These are phyloP conservation scores for Zalerion maritima DNA, from an alignment of 495 filamentous ascomycete species.

Conservation along the genomic window DNA sequence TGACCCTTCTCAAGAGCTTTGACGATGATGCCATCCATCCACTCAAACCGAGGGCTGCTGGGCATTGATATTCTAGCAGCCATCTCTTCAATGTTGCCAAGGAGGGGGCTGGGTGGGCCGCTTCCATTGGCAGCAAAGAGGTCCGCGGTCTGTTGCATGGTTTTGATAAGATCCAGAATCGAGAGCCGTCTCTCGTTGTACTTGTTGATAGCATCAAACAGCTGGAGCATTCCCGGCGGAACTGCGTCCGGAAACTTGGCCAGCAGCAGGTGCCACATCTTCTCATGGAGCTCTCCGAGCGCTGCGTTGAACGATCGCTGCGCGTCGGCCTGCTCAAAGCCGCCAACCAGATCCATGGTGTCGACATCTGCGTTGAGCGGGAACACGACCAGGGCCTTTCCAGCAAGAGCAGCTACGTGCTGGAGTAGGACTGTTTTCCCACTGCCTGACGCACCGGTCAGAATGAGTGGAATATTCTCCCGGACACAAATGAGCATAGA, in stretches of 20 bases:
- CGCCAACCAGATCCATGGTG: slow-evolving; percentile 90
- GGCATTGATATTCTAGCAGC: slow-evolving; percentile 15
- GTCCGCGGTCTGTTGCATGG: slow-evolving; percentile 12
- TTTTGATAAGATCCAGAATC: slow-evolving; percentile 18
- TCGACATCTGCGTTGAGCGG: slow-evolving; percentile 86
- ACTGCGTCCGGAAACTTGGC: slow-evolving; percentile 27
- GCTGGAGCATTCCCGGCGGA: slow-evolving; percentile 25
- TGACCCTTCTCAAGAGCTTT: slow-evolving; percentile 71
- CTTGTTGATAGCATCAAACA: slow-evolving; percentile 24
- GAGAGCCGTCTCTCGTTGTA: slow-evolving; percentile 13
- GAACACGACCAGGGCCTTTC: slow-evolving; percentile 59
- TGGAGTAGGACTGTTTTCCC: slow-evolving; percentile 72
- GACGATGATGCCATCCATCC: slow-evolving; percentile 86
- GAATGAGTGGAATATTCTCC: slow-evolving; percentile 73
- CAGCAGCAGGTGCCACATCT: slow-evolving; percentile 40
- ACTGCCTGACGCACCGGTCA: slow-evolving; percentile 72
- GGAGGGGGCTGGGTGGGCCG: too few relatives aligned
- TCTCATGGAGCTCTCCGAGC: slow-evolving; percentile 36
- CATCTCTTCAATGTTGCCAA: too few relatives aligned
- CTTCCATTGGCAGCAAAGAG: too few relatives aligned
- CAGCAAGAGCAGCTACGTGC: slow-evolving; percentile 62
- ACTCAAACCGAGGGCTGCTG: slow-evolving; percentile 74
- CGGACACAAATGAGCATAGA: slow-evolving; percentile 77
- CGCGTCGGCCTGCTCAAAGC: slow-evolving; percentile 87
- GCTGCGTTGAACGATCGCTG: slow-evolving; percentile 46